phyloP scores from a whole-genome alignment of 2,329 filamentous ascomycete species.

The Talaromyces amestolkiae region DNA sequence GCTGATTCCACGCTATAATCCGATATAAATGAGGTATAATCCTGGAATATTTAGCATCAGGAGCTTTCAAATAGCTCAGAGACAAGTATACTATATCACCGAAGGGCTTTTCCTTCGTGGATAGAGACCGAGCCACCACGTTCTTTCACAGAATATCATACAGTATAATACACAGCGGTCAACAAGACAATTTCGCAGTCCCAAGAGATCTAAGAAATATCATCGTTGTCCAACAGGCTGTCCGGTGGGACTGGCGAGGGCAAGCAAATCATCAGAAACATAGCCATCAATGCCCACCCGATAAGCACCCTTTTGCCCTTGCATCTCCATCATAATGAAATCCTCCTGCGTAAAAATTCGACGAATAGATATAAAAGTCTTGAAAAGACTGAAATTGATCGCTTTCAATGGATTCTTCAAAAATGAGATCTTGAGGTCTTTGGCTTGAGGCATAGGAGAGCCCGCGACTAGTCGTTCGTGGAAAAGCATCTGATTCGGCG shows the following conservation, averaged over 20 bases:
- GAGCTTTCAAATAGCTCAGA: neutral
- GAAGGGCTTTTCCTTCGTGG: neutral
- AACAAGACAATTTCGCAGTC: too few relatives aligned
- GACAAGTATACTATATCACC: neutral
- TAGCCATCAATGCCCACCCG: constrained; percentile 40
- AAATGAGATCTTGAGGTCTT: constrained; percentile 28
- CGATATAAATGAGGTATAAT: neutral
- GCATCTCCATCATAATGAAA: constrained; percentile 39
- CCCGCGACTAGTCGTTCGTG: constrained; percentile 34
- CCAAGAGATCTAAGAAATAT: neutral
- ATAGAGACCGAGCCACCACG: neutral
- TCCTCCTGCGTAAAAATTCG: constrained; percentile 42
- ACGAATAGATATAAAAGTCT: constrained; percentile 35
- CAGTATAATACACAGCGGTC: neutral
- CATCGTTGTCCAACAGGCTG: neutral
- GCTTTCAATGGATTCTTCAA: constrained; percentile 34
- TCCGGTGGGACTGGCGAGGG: constrained; percentile 29
- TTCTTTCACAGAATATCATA: neutral
- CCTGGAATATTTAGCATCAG: neutral
- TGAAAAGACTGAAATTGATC: constrained; percentile 32
- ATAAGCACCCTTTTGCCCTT: constrained; percentile 35
- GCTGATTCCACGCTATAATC: neutral
- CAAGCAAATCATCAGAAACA: constrained; percentile 35
- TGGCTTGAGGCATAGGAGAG: constrained; percentile 17
- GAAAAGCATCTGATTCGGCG: constrained; percentile 36